phyloP scores from a whole-genome alignment of 257 asterid genomes.

The Paulownia fortunei region DNA sequence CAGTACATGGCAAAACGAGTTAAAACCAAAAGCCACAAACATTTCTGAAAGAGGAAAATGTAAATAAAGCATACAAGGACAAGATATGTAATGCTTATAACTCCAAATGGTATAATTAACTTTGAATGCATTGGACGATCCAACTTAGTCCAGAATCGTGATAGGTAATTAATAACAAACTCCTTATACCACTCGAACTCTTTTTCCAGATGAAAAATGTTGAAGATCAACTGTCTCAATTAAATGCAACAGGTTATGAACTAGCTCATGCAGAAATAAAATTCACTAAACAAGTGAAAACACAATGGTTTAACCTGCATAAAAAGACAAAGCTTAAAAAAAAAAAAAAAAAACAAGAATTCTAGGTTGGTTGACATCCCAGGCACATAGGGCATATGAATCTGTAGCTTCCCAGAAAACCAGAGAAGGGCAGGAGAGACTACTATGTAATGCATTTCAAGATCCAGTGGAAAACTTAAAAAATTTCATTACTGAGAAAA shows the following conservation, averaged over 20 bases:
- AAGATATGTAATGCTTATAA: neutral
- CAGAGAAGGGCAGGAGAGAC: neutral
- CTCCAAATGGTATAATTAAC: neutral
- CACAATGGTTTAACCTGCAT: neutral
- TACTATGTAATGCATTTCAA: neutral
- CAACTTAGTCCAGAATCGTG: neutral
- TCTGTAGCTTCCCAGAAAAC: neutral
- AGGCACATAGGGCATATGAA: neutral
- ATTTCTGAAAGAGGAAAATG: slow-evolving; percentile 7
- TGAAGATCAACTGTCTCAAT: neutral
- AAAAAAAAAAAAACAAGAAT: neutral
- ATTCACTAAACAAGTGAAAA: neutral
- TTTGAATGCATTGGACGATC: neutral
- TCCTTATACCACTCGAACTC: neutral
- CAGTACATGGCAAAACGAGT: slow-evolving; percentile 23
- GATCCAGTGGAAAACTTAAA: neutral
- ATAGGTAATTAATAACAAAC: neutral
- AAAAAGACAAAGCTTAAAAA: neutral
- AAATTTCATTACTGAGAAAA: neutral
- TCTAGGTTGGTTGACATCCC: neutral
- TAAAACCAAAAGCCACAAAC: slow-evolving; percentile 23
- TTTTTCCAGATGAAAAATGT: neutral
- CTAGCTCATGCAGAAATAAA: neutral
- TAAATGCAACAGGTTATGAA: slow-evolving; percentile 10
- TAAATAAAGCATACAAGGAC: slow-evolving; percentile 1